Percentiles rank a stretch among this genome's conserved stretches.
Conservation (phyloP, 2,329 filamentous ascomycete species). For the Coniella vitis region DNA sequence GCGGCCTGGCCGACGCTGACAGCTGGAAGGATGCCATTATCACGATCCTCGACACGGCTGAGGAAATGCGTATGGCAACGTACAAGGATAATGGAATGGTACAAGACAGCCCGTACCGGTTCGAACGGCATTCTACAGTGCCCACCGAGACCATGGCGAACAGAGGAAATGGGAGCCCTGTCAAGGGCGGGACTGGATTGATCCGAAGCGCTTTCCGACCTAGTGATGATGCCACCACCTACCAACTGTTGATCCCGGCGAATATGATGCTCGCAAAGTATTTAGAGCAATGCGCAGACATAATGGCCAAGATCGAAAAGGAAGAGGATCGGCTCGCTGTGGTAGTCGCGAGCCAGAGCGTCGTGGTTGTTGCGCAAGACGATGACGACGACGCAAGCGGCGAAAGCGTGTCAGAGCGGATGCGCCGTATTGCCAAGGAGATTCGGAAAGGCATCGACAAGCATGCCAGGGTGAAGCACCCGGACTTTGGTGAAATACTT, state of each 20-base stretch:
- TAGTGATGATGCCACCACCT: slow-evolving; percentile 70
- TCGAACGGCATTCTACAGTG: slow-evolving; percentile 57
- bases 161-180: slow-evolving; percentile 62
- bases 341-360: background rate
- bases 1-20: background rate
- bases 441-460: slow-evolving; percentile 60
- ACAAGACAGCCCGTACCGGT: slow-evolving; percentile 56
- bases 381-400: background rate
- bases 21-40: slow-evolving; percentile 60
- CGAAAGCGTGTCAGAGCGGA: slow-evolving; percentile 30
- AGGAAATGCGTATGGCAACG: slow-evolving; percentile 57
- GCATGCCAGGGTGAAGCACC: slow-evolving; percentile 58
- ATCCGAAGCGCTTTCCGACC: slow-evolving; percentile 73
- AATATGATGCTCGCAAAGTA: slow-evolving; percentile 64
- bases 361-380: background rate
- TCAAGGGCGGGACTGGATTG: slow-evolving; percentile 61
- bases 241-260: slow-evolving; percentile 70
- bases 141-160: slow-evolving; percentile 69
- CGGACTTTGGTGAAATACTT: slow-evolving; percentile 55
- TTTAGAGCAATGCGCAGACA: slow-evolving; percentile 35
- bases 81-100: slow-evolving; percentile 53
- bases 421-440: slow-evolving; percentile 46
- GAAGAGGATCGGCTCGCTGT: slow-evolving; percentile 24
- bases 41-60: slow-evolving; percentile 56
- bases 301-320: slow-evolving; percentile 24